phyloP scores from a whole-genome alignment of 345 rosid genomes.

The Arabidopsis thaliana region DNA sequence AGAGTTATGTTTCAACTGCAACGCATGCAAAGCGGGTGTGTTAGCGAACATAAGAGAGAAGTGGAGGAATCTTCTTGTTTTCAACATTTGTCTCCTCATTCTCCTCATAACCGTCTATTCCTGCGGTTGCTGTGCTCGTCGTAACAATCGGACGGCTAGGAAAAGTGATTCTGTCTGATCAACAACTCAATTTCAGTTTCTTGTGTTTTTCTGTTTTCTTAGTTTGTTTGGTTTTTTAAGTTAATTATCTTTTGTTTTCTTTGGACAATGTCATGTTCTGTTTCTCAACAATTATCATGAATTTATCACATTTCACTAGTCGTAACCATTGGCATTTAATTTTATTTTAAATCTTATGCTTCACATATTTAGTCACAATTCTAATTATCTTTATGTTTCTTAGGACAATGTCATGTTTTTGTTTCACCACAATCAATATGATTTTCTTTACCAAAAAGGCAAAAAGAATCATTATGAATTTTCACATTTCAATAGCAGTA shows the following conservation, averaged over 20 bases:
- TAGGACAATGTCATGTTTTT: neutral
- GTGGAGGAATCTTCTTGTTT: constrained; percentile 53
- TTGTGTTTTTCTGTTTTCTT: neutral
- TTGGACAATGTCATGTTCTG: constrained; percentile 9
- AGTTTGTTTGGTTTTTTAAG: constrained; percentile 5
- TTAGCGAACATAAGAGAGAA: constrained; percentile 47
- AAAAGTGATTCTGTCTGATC: constrained; percentile 28
- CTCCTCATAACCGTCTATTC: constrained; percentile 44
- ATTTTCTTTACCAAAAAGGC: neutral
- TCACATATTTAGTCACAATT: neutral
- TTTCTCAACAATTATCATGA: neutral
- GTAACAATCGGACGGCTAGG: constrained; percentile 39
- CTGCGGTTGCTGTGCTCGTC: constrained; percentile 51
- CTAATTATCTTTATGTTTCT: neutral
- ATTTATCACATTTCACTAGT: neutral
- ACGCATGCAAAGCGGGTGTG: constrained; percentile 69
- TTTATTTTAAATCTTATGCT: neutral
- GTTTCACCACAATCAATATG: neutral
- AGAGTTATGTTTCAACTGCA: constrained; percentile 61
- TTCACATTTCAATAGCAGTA: neutral
- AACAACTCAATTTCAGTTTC: neutral
- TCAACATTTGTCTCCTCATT: constrained; percentile 40
- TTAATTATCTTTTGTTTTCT: constrained; percentile 2
- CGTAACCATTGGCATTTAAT: neutral
- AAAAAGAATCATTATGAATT: neutral